Conservation (phyloP, 495 filamentous ascomycete genomes). For the Pyrenula massariospora region DNA sequence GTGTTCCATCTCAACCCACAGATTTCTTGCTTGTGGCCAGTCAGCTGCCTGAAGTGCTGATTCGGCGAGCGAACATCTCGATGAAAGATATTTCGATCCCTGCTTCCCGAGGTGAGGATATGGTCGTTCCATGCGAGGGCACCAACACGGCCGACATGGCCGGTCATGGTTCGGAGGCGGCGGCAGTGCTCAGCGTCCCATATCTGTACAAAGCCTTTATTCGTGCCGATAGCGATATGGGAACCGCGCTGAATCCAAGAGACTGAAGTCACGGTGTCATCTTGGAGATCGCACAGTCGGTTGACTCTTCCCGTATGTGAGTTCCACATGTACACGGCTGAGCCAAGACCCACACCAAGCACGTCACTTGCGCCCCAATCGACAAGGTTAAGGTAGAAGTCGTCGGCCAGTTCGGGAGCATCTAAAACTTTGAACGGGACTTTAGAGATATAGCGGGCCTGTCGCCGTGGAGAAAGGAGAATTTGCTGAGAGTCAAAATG, state of each 20-base stretch:
- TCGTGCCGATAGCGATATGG: slow-evolving; percentile 87
- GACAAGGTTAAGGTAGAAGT: slow-evolving; percentile 94
- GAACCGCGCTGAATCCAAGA: slow-evolving; percentile 95
- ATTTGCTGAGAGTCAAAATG: slow-evolving; percentile 83
- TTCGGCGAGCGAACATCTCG: slow-evolving; percentile 91
- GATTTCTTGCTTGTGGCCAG: slow-evolving; percentile 94
- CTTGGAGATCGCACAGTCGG: slow-evolving; percentile 83
- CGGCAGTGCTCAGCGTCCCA: slow-evolving; percentile 87
- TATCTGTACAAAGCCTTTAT: slow-evolving; percentile 88
- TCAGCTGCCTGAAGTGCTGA: slow-evolving; percentile 70
- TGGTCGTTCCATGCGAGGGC: slow-evolving; percentile 96
- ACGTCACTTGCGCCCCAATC: slow-evolving; percentile 97
- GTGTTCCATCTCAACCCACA: slow-evolving; percentile 97
- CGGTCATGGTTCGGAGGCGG: slow-evolving; percentile 87
- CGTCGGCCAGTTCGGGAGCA: slow-evolving; percentile 89
- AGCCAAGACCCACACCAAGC: slow-evolving; percentile 80
- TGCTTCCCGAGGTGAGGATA: slow-evolving; percentile 88
- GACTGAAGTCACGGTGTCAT: slow-evolving; percentile 91
- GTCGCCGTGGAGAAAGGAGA: slow-evolving; percentile 77
- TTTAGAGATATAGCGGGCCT: slow-evolving; percentile 81
- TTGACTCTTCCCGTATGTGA: slow-evolving; percentile 75
- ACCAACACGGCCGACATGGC: slow-evolving; percentile 82
- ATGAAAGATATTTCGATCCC: slow-evolving; percentile 87
- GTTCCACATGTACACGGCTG: slow-evolving; percentile 99
- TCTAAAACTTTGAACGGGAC: slow-evolving; percentile 96